phyloP scores from a whole-genome alignment of 2,329 filamentous ascomycete species.

The Bipolaris victoriae region DNA sequence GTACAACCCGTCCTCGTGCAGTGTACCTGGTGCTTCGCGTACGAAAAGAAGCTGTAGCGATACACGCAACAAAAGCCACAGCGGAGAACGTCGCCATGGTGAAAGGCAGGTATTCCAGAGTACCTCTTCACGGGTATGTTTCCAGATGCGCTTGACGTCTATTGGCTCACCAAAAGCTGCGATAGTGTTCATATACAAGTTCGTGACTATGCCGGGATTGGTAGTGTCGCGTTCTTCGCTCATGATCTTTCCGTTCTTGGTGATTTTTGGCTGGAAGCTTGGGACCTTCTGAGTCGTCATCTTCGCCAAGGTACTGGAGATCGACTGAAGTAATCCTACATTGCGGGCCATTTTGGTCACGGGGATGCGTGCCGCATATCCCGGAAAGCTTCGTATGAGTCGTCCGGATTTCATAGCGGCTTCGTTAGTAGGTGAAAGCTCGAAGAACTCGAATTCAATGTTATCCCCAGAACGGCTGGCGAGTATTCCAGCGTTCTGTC shows the following conservation, averaged over 20 bases:
- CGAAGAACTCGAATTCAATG: conserved; percentile 54
- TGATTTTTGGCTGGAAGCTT: conserved; percentile 44
- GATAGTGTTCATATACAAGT: conserved; percentile 55
- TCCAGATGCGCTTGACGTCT: conserved; percentile 49
- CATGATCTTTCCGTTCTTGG: conserved; percentile 49
- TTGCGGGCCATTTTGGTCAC: conserved; percentile 25
- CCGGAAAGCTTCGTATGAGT: conserved; percentile 56
- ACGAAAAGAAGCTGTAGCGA: conserved; percentile 51
- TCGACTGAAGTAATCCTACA: conserved; percentile 21
- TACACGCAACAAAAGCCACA: conserved; percentile 64
- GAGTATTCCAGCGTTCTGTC: conserved; percentile 57
- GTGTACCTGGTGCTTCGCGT: conserved; percentile 26
- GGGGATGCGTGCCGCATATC: conserved; percentile 44
- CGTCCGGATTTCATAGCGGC: conserved; percentile 50
- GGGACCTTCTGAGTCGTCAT: conserved; percentile 46
- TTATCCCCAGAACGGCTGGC: conserved; percentile 35
- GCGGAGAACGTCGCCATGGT: conserved; percentile 60
- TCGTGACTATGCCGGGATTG: conserved; percentile 59
- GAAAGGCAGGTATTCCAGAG: conserved; percentile 48
- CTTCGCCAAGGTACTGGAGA: conserved; percentile 44
- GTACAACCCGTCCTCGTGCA: conserved; percentile 44
- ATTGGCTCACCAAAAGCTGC: conserved; percentile 44
- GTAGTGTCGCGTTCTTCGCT: conserved; percentile 58
- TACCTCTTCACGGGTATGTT: conserved; percentile 63
- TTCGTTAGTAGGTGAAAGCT: conserved; percentile 53